These are phyloP conservation scores for Paramecium bursaria DNA, from an alignment of 73 alveolate species.

Conservation along the genomic window DNA sequence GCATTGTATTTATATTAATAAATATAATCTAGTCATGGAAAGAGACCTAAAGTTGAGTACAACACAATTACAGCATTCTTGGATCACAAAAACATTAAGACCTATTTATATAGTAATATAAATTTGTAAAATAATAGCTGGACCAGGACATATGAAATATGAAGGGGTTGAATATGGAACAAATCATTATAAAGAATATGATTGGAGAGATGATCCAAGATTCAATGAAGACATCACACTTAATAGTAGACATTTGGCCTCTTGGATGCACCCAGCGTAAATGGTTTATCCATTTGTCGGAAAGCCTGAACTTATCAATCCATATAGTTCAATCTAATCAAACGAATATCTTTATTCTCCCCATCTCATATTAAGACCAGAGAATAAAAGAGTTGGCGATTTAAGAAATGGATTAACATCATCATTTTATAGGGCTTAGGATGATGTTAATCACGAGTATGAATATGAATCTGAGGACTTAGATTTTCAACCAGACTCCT, in stretches of 20 bases:
- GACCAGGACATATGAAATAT: constrained; percentile 56
- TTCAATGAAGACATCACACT: constrained; percentile 45
- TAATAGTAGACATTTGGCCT: constrained; percentile 54
- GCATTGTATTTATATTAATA: no score
- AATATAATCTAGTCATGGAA: background rate
- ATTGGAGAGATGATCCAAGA: constrained; percentile 72
- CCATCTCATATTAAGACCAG: constrained; percentile 56
- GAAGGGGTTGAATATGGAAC: constrained; percentile 38
- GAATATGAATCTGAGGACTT: constrained; percentile 72
- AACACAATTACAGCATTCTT: constrained; percentile 30
- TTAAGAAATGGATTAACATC: constrained; percentile 39
- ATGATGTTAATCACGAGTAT: constrained; percentile 66
- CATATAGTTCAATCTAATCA: constrained; percentile 16
- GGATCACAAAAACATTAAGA: constrained; percentile 28
- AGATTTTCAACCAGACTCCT: constrained; percentile 66
- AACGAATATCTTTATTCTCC: constrained; percentile 29
- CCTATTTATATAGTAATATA: constrained; percentile 36
- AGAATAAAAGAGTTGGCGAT: constrained; percentile 45
- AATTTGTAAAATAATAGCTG: background rate
- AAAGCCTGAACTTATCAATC: constrained; percentile 39
- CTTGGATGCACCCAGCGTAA: constrained; percentile 69
- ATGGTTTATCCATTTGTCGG: constrained; percentile 65
- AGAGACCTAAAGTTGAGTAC: constrained; percentile 42
- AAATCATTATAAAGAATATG: constrained; percentile 56
- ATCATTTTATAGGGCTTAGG: constrained; percentile 55